A percentile compares a stretch with the other conserved stretches of the same genome.
phyloP scores from a whole-genome alignment of 257 asterid genomes.

The Vinca minor region DNA sequence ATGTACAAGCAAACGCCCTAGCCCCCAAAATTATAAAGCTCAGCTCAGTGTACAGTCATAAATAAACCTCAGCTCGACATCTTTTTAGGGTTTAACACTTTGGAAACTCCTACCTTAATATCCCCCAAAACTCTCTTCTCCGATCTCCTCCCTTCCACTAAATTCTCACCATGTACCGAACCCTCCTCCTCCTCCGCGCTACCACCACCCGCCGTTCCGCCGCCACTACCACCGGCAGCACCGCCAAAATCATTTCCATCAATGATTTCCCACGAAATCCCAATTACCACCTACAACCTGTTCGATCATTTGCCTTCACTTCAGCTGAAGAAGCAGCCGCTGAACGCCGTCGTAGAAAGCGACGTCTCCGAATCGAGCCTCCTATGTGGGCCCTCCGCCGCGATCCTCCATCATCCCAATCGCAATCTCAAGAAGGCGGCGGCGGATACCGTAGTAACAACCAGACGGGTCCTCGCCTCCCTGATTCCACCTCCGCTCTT shows the following conservation, averaged over 20 bases:
- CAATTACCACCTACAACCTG: slow-evolving; percentile 12
- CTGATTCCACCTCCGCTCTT: slow-evolving; percentile 68
- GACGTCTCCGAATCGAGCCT: slow-evolving; percentile 82
- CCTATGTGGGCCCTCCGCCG: slow-evolving; percentile 70
- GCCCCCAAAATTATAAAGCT: too few species aligned
- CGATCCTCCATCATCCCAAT: slow-evolving; percentile 28
- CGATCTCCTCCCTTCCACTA: not conserved
- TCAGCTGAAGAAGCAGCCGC: slow-evolving; percentile 95
- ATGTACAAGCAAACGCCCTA: too few species aligned
- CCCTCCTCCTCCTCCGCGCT: slow-evolving; percentile 46
- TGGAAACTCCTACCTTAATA: not conserved
- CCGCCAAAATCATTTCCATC: slow-evolving; percentile 4
- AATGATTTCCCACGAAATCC: slow-evolving; percentile 30
- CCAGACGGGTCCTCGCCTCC: slow-evolving; percentile 54
- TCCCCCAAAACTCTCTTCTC: not conserved
- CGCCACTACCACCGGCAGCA: slow-evolving; percentile 14
- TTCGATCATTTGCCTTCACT: slow-evolving; percentile 52
- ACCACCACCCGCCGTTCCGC: slow-evolving; percentile 37
- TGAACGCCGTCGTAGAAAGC: slow-evolving; percentile 79
- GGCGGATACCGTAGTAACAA: slow-evolving; percentile 3
- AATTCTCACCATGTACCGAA: slow-evolving; percentile 26
- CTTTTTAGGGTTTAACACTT: not conserved
- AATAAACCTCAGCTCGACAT: not conserved
- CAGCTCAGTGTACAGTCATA: too few species aligned
- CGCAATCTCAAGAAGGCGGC: slow-evolving; percentile 13